Conservation (phyloP, 1,284 basidiomycete species). For the Ustanciosporium gigantosporum region DNA sequence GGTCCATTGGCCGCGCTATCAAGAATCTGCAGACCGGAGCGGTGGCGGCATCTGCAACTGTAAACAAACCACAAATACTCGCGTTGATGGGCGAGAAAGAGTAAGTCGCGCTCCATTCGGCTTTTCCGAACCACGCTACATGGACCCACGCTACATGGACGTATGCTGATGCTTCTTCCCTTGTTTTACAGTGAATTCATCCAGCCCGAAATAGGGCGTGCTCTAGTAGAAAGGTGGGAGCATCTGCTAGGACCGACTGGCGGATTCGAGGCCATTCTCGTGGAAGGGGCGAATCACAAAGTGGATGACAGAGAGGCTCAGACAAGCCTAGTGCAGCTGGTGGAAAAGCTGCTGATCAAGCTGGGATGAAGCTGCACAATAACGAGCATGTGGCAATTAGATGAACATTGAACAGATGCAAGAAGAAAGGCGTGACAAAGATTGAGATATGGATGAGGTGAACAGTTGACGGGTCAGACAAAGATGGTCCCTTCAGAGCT, state of each 20-base stretch:
- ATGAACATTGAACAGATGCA: background rate
- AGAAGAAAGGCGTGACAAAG: too few relatives aligned
- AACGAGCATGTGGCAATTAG: too few relatives aligned
- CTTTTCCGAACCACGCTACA: too few relatives aligned
- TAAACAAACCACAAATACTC: slow-evolving; percentile 18
- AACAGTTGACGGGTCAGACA: too few relatives aligned
- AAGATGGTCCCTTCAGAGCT: slow-evolving; percentile 18
- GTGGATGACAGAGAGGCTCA: slow-evolving; percentile 33
- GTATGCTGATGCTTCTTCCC: background rate
- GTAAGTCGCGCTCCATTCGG: slow-evolving; percentile 20
- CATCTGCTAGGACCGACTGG: slow-evolving; percentile 7
- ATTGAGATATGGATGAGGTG: too few relatives aligned
- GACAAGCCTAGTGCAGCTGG: slow-evolving; percentile 15
- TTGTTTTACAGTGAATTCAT: slow-evolving; percentile 41
- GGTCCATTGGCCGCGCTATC: slow-evolving; percentile 12
- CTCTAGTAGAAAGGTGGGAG: slow-evolving; percentile 32
- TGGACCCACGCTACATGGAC: too few relatives aligned
- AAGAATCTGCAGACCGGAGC: slow-evolving; percentile 5
- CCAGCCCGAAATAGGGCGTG: slow-evolving; percentile 7
- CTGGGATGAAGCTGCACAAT: too few relatives aligned
- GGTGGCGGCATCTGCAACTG: background rate
- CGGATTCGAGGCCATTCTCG: slow-evolving; percentile 22
- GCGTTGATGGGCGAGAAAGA: slow-evolving; percentile 49
- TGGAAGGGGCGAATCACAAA: slow-evolving; percentile 48
- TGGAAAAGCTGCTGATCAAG: slow-evolving; percentile 23